Conservation (phyloP, 2,329 filamentous ascomycete genomes). For the Talaromyces sp. region DNA sequence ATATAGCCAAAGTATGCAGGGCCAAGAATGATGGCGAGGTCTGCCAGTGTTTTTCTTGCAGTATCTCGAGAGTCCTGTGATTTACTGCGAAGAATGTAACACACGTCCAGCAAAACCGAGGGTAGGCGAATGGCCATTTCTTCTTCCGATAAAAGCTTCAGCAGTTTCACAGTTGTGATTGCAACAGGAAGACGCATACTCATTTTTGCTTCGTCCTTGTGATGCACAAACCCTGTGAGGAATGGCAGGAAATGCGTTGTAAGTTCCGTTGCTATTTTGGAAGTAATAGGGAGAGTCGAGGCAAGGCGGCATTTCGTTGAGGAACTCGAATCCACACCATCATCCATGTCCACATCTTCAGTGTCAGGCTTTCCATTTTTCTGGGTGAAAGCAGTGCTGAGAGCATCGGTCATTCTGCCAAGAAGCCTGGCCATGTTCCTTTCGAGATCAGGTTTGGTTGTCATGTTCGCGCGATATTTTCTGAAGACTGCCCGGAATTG, state of each 20-base stretch:
- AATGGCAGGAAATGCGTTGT: slow-evolving; percentile 71
- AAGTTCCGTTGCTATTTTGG: slow-evolving; percentile 69
- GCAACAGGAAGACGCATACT: slow-evolving; percentile 88
- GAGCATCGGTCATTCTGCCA: slow-evolving; percentile 72
- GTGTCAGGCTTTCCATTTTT: slow-evolving; percentile 7
- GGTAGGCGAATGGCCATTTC: slow-evolving; percentile 72
- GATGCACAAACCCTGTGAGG: slow-evolving; percentile 78
- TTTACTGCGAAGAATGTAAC: slow-evolving; percentile 85
- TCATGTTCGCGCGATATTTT: slow-evolving; percentile 77
- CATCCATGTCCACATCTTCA: slow-evolving; percentile 5
- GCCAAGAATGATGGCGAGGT: slow-evolving; percentile 77
- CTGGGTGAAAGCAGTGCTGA: slow-evolving; percentile 52
- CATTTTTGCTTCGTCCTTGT: slow-evolving; percentile 92
- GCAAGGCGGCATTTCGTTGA: slow-evolving; percentile 48
- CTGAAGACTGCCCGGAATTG: slow-evolving; percentile 83
- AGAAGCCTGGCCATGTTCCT: slow-evolving; percentile 82
- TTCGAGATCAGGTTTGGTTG: slow-evolving; percentile 73
- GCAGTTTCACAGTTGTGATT: slow-evolving; percentile 79
- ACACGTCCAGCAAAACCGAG: slow-evolving; percentile 83
- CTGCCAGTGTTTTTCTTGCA: slow-evolving; percentile 79
- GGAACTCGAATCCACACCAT: slow-evolving; percentile 22
- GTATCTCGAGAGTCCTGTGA: slow-evolving; percentile 85
- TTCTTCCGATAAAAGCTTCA: slow-evolving; percentile 71
- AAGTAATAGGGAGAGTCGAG: slow-evolving; percentile 60
- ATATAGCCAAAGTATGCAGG: slow-evolving; percentile 84